Percentiles rank a stretch among this genome's conserved stretches.
phyloP scores from a whole-genome alignment of 768 basidiomycete species.

The Mycena indigotica region DNA sequence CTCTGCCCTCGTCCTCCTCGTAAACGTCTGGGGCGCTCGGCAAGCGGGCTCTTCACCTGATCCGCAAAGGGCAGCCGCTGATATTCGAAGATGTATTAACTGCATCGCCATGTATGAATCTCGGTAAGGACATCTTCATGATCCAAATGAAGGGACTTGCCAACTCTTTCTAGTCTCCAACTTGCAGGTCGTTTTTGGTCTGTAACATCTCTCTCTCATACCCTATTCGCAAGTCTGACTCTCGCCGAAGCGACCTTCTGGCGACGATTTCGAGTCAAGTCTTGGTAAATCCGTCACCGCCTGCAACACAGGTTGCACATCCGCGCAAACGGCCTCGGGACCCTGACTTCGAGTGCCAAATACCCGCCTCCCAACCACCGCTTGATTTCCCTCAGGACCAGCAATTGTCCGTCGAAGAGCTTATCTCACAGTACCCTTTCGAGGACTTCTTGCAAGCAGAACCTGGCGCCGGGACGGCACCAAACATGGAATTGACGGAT shows the following conservation, averaged over 20 bases:
- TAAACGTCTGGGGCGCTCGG: constrained; percentile 53
- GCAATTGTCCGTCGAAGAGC: background rate
- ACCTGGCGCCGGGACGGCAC: background rate
- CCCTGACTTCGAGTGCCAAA: background rate
- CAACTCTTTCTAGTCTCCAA: constrained; percentile 8
- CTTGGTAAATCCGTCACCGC: constrained; percentile 3
- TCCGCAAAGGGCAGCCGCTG: constrained; percentile 46
- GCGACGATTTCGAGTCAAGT: constrained; percentile 13
- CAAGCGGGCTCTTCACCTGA: constrained; percentile 45
- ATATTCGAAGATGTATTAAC: constrained; percentile 55
- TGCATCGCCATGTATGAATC: constrained; percentile 32
- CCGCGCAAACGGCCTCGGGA: constrained; percentile 13
- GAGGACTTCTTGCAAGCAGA: background rate
- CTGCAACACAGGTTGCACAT: background rate
- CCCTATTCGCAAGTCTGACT: background rate
- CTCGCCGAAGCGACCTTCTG: constrained; percentile 9
- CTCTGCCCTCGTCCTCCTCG: constrained; percentile 47
- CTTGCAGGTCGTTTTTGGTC: constrained; percentile 13
- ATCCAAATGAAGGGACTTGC: too few species aligned
- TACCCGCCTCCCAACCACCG: background rate
- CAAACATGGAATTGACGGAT: background rate
- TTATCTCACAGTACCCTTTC: background rate
- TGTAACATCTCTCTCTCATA: background rate
- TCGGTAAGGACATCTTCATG: constrained; percentile 8
- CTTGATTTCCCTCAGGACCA: background rate